A percentile compares a stretch with the other conserved stretches of the same genome.
Conservation (phyloP, 306 rosid genomes). For the Vachellia pachyceras region DNA sequence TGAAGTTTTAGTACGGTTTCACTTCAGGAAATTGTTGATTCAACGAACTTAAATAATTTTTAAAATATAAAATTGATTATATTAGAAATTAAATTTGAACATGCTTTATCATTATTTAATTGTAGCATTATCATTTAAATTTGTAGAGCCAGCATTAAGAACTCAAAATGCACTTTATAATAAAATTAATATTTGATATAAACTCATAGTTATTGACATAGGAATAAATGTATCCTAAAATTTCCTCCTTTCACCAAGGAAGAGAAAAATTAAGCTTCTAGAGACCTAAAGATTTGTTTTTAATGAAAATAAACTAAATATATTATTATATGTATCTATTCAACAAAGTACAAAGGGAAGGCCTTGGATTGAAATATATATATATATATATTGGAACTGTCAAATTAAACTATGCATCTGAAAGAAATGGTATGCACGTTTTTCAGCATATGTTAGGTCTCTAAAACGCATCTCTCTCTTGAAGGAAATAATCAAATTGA, state of each 20-base stretch:
- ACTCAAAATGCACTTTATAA: too few relatives aligned
- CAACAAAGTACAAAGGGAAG: not conserved
- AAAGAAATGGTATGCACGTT: conserved; percentile 71
- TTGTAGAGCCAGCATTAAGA: too few relatives aligned
- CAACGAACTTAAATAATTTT: too few relatives aligned
- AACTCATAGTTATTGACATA: too few relatives aligned
- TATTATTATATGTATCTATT: not conserved
- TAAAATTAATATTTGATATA: too few relatives aligned
- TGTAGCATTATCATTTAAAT: too few relatives aligned
- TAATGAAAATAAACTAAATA: not conserved
- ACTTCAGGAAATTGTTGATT: too few relatives aligned
- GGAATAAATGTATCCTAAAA: too few relatives aligned
- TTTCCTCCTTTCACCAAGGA: not conserved
- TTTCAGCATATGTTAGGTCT: conserved; percentile 32
- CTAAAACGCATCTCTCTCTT: not conserved
- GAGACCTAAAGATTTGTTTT: not conserved
- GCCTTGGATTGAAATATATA: not conserved
- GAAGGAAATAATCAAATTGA: not conserved
- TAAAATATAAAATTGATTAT: too few relatives aligned
- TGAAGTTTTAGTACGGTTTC: too few relatives aligned
- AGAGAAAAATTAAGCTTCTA: not conserved
- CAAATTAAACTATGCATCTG: conserved; percentile 5
- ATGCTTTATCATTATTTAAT: too few relatives aligned
- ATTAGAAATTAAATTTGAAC: too few relatives aligned
- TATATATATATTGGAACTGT: not conserved